These are phyloP conservation scores for Nakazawaea molendinolei DNA, from an alignment of 805 yeast species.

Conservation along the genomic window DNA sequence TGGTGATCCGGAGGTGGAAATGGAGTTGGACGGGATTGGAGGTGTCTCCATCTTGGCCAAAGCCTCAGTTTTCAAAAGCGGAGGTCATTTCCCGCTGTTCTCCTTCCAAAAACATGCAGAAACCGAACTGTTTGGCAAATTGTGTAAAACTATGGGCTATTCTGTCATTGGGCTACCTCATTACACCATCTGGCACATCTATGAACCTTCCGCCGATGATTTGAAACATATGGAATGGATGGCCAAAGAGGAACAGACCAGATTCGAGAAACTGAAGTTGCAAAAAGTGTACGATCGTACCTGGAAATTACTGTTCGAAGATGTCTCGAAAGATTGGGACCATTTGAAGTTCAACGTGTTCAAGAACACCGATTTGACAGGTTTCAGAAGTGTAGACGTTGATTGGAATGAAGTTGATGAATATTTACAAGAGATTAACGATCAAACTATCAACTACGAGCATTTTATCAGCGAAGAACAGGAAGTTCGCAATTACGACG, in stretches of 20 bases:
- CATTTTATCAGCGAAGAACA: constrained; percentile 14
- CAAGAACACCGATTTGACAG: constrained; percentile 65
- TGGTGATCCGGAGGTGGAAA: constrained; percentile 87
- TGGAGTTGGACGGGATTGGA: constrained; percentile 94
- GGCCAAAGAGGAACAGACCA: constrained; percentile 69
- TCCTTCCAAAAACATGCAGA: constrained; percentile 93
- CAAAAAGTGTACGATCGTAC: constrained; percentile 63
- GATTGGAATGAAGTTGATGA: constrained; percentile 69
- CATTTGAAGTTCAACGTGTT: constrained; percentile 62
- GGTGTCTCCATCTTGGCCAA: constrained; percentile 89
- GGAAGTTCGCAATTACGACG: constrained; percentile 14
- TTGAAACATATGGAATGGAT: constrained; percentile 80
- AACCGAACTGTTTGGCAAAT: constrained; percentile 91
- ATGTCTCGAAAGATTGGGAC: constrained; percentile 68
- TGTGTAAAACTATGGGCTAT: constrained; percentile 79
- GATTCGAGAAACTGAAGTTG: constrained; percentile 55
- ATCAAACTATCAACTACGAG: constrained; percentile 13
- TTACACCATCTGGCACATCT: constrained; percentile 90
- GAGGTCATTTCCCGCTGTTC: constrained; percentile 92
- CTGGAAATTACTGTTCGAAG: constrained; percentile 79
- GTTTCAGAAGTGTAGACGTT: constrained; percentile 41
- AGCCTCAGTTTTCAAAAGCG: constrained; percentile 77
- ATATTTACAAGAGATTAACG: constrained; percentile 22
- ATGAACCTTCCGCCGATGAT: constrained; percentile 90
- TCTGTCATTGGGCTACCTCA: constrained; percentile 85